Evolutionary conservation across 306 rosid species (phyloP), one percentile per base, ranked within the genome.

Genomic region (Quercus aquifolioides): DNA sequence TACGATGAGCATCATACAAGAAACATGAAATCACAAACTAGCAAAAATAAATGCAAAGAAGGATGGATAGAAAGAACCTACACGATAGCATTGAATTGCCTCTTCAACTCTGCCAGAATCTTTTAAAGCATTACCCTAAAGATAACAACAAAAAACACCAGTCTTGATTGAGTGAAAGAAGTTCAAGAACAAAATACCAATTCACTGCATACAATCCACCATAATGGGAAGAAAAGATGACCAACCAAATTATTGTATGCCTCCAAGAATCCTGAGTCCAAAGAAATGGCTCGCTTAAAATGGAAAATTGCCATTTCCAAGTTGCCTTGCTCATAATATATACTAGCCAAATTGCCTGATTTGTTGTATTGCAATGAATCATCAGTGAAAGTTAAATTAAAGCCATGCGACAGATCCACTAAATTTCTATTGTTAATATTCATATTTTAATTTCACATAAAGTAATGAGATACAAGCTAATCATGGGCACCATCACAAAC

Each of bases 191-290:
- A 63, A 79, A 43, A 63, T 33, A 67, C 17, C 18, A 26, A 19
- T 67, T 25, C 52, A 19, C 72, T 67, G 9, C 12, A 14, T 26
- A 71, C 46, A 71, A 71, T 49, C 62, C 13, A 28, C 35, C 3
- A 52, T 67, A 33, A 67, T 26, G 52, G 28, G 9, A 35, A 35
- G 5, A 31, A 3, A 54, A 72, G 59, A 76, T 11, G 84, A 86
- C 94, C 65, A 76, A 96, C 99, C 99, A 96, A 85, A 83, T 96
- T 96, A 80, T 96, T 96, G 85, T 91, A 96, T 31, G 99, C 99
- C 83, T 96, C 99, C 93, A 96, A 87, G 88, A 96, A 93, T 86
- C 96, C 86, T 81, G 98, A 91, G 80, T 96, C 99, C 72, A 87
- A 86, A 67, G 94, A 60, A 76, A 96, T 90, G 74, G 99, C 99